A percentile compares a stretch with the other conserved stretches of the same genome.
Evolutionary conservation across 441 rosid genomes (phyloP).

Genomic region (Raphanus hybrid): DNA sequence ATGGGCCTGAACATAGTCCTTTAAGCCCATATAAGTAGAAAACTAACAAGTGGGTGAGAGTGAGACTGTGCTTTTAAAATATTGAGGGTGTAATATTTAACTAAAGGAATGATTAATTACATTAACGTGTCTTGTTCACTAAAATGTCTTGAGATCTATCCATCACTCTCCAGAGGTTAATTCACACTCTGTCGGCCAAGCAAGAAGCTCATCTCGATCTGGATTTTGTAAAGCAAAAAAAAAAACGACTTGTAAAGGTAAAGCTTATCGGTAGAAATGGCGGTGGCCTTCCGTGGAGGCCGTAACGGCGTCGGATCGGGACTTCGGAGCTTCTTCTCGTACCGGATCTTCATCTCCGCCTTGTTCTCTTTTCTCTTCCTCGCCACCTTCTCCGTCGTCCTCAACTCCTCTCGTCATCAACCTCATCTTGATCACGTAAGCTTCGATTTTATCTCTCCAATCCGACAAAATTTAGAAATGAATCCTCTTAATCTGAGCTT

Average conservation of each 20-base stretch:
- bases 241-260: not conserved
- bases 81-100: too few relatives aligned
- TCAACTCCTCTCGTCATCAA: constrained; percentile 57
- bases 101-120: too few relatives aligned
- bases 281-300: constrained; percentile 77
- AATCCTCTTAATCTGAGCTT: not conserved
- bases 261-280: constrained; percentile 53
- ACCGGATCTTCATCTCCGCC: constrained; percentile 86
- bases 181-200: constrained; percentile 9
- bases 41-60: too few relatives aligned
- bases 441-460: not conserved
- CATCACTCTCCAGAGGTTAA: constrained; percentile 41
- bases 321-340: constrained; percentile 69
- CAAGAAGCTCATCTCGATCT: constrained; percentile 16
- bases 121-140: too few relatives aligned
- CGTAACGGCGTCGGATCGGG: constrained; percentile 61
- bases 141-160: too few relatives aligned
- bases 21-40: too few relatives aligned
- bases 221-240: too few relatives aligned
- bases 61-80: too few relatives aligned
- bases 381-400: constrained; percentile 75
- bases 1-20: too few relatives aligned
- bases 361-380: constrained; percentile 82
- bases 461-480: constrained; percentile 26
- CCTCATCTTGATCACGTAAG: constrained; percentile 55